These are phyloP conservation scores for Parsonsia alboflavescens DNA, from an alignment of 257 asterid genomes.

Conservation along the genomic window DNA sequence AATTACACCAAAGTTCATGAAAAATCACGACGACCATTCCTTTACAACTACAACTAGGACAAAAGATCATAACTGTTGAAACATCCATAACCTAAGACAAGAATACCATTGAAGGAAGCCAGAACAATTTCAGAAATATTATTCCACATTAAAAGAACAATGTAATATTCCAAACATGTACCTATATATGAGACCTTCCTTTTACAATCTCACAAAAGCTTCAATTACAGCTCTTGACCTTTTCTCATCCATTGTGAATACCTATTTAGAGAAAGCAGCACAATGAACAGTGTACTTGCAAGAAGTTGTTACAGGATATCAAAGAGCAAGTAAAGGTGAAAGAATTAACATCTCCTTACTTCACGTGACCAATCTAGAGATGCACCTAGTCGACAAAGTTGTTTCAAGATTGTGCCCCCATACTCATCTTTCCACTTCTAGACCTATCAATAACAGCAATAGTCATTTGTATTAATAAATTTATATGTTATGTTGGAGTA, in stretches of 20 bases:
- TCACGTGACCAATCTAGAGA: constrained; percentile 96
- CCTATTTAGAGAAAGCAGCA: constrained; percentile 31
- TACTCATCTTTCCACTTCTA: constrained; percentile 90
- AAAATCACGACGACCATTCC: background rate
- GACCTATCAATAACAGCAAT: constrained; percentile 38
- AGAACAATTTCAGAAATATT: background rate
- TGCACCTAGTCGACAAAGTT: constrained; percentile 87
- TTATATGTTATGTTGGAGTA: no score
- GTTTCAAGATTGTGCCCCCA: constrained; percentile 84
- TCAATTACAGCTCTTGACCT: constrained; percentile 87
- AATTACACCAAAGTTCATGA: background rate
- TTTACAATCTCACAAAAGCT: constrained; percentile 84
- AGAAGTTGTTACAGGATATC: background rate
- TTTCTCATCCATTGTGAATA: constrained; percentile 92
- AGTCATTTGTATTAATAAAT: background rate
- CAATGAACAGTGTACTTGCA: background rate
- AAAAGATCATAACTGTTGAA: background rate
- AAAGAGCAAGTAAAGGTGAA: constrained; percentile 10
- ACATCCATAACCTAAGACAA: background rate
- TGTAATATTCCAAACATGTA: constrained; percentile 5
- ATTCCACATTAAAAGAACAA: no score
- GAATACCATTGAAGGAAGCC: background rate
- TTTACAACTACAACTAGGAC: background rate
- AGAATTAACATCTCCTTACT: constrained; percentile 38
- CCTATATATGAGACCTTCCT: constrained; percentile 88